Evolutionary conservation across 306 rosid genomes (phyloP).

Genomic region (Heteromeles arbutifolia): DNA sequence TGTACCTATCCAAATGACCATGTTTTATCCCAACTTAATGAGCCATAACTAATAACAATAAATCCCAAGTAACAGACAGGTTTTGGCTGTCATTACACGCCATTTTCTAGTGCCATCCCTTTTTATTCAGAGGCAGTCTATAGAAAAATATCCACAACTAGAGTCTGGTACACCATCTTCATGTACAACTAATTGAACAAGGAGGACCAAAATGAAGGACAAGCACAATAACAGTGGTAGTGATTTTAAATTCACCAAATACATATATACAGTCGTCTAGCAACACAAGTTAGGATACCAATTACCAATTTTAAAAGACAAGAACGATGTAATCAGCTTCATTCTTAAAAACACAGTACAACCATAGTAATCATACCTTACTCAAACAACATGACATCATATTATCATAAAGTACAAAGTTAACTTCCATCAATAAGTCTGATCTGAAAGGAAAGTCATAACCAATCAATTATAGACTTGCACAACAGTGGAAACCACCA

Average conservation of each 20-base stretch:
- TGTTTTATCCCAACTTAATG: background rate
- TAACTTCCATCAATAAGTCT: background rate
- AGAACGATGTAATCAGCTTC: background rate
- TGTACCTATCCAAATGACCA: background rate
- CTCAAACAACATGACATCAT: conserved; percentile 1
- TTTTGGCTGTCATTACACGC: background rate
- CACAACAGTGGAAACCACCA: background rate
- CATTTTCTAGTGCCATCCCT: background rate
- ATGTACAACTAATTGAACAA: background rate
- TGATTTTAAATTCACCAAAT: background rate
- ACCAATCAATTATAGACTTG: background rate
- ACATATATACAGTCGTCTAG: background rate
- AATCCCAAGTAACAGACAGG: background rate
- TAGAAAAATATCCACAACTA: background rate
- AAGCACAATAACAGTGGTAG: background rate
- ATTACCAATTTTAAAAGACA: background rate
- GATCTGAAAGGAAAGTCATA: background rate
- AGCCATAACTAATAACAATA: background rate
- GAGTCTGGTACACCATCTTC: background rate
- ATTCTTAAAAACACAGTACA: background rate
- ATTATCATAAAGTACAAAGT: background rate
- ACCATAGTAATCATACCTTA: conserved; percentile 1
- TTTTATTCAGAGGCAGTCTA: background rate
- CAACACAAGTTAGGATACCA: background rate
- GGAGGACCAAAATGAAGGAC: background rate